phyloP scores from a whole-genome alignment of 345 rosid genomes.

The Garcia nutans region DNA sequence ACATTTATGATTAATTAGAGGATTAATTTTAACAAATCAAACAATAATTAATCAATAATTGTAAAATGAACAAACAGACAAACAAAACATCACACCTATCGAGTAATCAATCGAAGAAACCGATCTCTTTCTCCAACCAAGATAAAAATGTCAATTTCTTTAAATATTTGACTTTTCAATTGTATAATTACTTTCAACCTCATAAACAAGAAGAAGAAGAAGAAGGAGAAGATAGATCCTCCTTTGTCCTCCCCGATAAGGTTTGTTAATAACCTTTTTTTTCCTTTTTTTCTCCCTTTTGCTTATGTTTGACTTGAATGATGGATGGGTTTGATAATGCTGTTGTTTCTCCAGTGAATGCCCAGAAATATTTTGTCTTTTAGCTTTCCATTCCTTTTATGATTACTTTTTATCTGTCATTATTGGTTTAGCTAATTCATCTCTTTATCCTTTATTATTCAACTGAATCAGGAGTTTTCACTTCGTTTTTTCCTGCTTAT shows the following conservation, averaged over 20 bases:
- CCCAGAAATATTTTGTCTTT: neutral
- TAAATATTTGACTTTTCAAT: neutral
- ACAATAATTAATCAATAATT: no score
- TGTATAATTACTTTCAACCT: neutral
- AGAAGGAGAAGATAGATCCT: neutral
- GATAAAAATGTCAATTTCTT: neutral
- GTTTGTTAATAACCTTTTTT: neutral
- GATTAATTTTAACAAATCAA: no score
- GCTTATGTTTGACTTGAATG: neutral
- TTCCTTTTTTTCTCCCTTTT: neutral
- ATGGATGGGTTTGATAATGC: neutral
- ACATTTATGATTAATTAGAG: no score
- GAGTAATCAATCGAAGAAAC: no score
- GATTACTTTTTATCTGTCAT: no score
- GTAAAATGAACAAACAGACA: neutral
- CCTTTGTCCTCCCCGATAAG: constrained; percentile 1
- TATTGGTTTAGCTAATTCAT: no score
- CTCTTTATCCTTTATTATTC: neutral
- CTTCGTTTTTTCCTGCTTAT: neutral
- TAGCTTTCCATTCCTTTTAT: no score
- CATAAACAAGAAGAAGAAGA: neutral
- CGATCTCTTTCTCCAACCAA: neutral
- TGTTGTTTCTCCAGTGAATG: neutral
- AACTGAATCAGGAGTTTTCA: neutral
- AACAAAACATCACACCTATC: neutral